Conservation (phyloP, 768 basidiomycete genomes). For the Suillus bovinus region DNA sequence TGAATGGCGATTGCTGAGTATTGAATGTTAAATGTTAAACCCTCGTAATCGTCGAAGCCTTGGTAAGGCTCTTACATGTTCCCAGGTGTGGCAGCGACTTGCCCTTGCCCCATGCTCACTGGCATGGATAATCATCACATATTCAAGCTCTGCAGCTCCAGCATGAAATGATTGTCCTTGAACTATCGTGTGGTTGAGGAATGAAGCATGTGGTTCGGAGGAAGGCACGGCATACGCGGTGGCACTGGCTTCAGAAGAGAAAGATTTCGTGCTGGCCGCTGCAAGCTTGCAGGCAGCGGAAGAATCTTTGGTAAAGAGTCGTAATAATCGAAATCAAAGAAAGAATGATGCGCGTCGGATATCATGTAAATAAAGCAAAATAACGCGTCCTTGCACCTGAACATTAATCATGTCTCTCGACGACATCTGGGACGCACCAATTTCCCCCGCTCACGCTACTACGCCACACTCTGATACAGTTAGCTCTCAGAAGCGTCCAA, state of each 20-base stretch:
- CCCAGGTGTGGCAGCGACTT: neutral
- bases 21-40: too few species aligned
- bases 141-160: neutral
- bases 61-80: neutral
- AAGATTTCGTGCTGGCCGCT: neutral
- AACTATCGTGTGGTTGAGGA: neutral
- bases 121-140: neutral
- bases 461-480: conserved; percentile 19
- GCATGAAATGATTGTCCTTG: neutral
- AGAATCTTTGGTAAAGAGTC: too few species aligned
- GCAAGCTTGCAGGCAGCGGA: too few species aligned
- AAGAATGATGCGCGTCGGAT: neutral
- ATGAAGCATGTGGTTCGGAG: neutral
- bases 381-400: conserved; percentile 24
- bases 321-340: neutral
- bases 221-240: neutral
- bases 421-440: conserved; percentile 62
- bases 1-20: neutral
- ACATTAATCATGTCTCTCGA: conserved; percentile 40
- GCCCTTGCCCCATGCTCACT: neutral
- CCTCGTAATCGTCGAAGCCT: neutral
- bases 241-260: neutral
- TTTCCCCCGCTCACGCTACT: conserved; percentile 27
- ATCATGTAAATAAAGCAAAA: conserved; percentile 27
- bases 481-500: conserved; percentile 32